Base-by-base conservation (phyloP, 2,329 filamentous ascomycete species). In the Cordyceps fumosorosea region DNA sequence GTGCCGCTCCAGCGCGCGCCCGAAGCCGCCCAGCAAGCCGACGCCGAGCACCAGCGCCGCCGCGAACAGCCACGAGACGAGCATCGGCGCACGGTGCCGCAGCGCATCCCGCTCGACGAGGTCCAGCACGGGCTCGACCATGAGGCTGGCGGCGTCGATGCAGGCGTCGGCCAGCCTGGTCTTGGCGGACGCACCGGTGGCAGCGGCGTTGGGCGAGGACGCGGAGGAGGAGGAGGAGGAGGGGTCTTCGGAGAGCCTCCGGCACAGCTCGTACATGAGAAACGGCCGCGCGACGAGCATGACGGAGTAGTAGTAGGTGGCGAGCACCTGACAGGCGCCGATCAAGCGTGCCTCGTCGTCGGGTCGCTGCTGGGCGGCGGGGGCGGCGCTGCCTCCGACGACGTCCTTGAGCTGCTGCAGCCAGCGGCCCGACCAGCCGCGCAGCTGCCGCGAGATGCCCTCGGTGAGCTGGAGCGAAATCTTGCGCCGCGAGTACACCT, bases 241-340 rank as follows among this genome's bases (percentile, higher is more conserved):
- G 67, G 60, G 4, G 66, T 37, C 70, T 11, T 79, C 77, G 0
- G 76, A 74, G 4, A 83, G 65, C 0, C 81, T 73, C 32, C 75
- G 75, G 56, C 76, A 79, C 3, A 84, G 71, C 67, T 84, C 81
- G 55, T 81, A 82, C 80, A 84, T 83, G 7, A 84, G 73, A 56
- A 84, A 84, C 0, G 81, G 81, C 1, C 81, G 73, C 0, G 81
- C 81, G 0, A 84, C 80, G 3, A 84, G 74, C 73, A 84, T 84
- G n/a, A 84, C 81, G 0, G 80, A 79, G 63, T 84, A 84, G 68
- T 83, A 83, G 61, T 84, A 84, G 1, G 80, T 79, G 0, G 78
- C 75, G 8, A 84, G 67, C 0, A 82, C 77, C 67, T 82, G 80
- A 32, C 80, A 82, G 0, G 81, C 80, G 0, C 81, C 81, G 8